These are phyloP conservation scores for Malus hybrid DNA, from an alignment of 331 rosid genomes.

Conservation along the genomic window DNA sequence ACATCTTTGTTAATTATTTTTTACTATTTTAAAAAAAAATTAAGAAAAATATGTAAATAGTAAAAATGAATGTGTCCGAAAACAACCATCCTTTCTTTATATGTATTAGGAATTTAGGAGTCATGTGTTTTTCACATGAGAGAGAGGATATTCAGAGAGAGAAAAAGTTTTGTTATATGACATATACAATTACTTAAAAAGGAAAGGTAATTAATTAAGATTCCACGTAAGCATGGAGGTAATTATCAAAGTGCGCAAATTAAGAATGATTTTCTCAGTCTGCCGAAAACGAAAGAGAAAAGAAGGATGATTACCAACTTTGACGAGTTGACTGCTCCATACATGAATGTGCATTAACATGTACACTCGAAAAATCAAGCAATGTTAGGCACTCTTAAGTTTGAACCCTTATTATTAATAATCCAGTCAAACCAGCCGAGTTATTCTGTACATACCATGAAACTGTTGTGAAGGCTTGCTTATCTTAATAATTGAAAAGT, in stretches of 20 bases:
- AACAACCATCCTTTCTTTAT: too few species aligned
- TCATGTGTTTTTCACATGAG: neutral
- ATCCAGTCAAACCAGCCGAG: neutral
- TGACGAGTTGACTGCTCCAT: neutral
- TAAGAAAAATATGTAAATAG: too few species aligned
- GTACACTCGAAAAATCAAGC: neutral
- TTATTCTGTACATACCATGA: neutral
- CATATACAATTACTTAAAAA: neutral
- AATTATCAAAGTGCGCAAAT: neutral
- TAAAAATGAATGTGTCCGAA: too few species aligned
- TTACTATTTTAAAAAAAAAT: too few species aligned
- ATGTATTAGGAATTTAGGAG: neutral
- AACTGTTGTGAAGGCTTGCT: neutral
- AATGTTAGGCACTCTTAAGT: slow-evolving; percentile 8
- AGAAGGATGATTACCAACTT: neutral
- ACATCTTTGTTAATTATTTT: too few species aligned
- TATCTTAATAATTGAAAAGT: neutral
- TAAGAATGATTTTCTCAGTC: neutral
- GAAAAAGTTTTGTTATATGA: neutral
- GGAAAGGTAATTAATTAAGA: neutral
- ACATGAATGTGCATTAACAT: neutral
- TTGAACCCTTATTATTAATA: too few species aligned
- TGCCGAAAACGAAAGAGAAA: neutral
- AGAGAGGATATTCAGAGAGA: too few species aligned
- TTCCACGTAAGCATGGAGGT: neutral